Evolutionary conservation across 495 filamentous ascomycete species (phyloP).

Genomic region (Hyaloscypha variabilis): DNA sequence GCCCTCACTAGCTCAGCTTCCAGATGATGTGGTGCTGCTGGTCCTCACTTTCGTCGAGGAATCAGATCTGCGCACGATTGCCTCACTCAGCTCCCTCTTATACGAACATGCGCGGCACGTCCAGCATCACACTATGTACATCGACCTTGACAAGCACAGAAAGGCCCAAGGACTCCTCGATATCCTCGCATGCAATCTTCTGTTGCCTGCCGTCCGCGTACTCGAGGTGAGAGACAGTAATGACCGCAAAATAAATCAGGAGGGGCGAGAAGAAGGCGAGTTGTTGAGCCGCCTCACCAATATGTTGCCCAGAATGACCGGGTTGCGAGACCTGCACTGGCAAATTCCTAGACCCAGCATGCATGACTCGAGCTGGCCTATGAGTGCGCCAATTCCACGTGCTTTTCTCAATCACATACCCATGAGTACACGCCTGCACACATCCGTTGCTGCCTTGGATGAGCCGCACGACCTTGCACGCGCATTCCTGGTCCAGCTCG

Average conservation of each 20-base stretch:
- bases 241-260: no score
- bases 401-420: no score
- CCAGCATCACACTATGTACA: slow-evolving; percentile 19
- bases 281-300: slow-evolving; percentile 14
- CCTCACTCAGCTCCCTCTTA: slow-evolving; percentile 16
- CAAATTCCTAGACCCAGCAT: no score
- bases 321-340: slow-evolving; percentile 4
- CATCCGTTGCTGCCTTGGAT: no score
- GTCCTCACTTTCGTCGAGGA: slow-evolving; percentile 18
- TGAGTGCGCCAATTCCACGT: no score
- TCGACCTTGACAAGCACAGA: slow-evolving; percentile 14
- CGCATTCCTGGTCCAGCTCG: no score
- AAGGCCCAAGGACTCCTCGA: neutral
- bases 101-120: slow-evolving; percentile 20
- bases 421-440: no score
- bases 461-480: no score
- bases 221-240: neutral
- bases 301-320: slow-evolving; percentile 20
- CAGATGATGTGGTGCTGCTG: slow-evolving; percentile 7
- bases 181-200: neutral
- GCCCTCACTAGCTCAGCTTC: slow-evolving; percentile 20
- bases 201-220: neutral
- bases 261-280: neutral
- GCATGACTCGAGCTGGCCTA: no score
- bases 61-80: slow-evolving; percentile 15